Percentiles rank a stretch among this genome's conserved stretches.
These are phyloP conservation scores for Alternaria incomplexa DNA, from an alignment of 2,329 filamentous ascomycete genomes.

Conservation along the genomic window DNA sequence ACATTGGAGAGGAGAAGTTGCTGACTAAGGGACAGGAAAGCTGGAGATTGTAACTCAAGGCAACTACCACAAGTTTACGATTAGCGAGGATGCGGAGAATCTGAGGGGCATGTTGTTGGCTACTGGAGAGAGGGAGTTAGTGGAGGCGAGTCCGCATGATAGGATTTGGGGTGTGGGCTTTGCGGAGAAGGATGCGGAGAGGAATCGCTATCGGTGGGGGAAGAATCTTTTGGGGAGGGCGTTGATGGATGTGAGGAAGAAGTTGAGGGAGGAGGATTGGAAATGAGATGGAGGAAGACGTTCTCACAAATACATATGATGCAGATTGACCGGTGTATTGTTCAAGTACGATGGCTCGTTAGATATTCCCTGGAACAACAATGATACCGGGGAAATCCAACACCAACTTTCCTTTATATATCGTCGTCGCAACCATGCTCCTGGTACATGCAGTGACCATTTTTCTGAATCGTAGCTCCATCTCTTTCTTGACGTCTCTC, in stretches of 20 bases:
- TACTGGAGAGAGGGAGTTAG: conserved; percentile 66
- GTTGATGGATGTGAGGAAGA: conserved; percentile 64
- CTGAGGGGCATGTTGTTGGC: not conserved
- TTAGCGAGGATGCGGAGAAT: not conserved
- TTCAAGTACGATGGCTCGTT: rapidly evolving
- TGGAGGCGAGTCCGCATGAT: conserved; percentile 62
- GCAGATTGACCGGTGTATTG: not conserved
- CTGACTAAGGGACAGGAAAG: not conserved
- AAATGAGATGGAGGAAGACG: not conserved
- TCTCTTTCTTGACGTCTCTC: not conserved
- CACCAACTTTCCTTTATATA: not conserved
- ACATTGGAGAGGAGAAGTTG: too few species aligned
- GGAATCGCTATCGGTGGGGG: conserved; percentile 62
- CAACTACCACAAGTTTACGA: not conserved
- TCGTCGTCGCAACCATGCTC: not conserved
- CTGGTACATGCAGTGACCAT: not conserved
- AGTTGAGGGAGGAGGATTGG: conserved; percentile 54
- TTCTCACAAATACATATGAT: not conserved
- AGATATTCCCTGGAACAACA: rapidly evolving
- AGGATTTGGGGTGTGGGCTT: conserved; percentile 72
- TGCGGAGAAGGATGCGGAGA: conserved; percentile 56
- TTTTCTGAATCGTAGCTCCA: not conserved
- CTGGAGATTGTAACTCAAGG: not conserved
- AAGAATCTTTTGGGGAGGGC: conserved; percentile 69
- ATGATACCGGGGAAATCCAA: not conserved